Conservation (phyloP, 225 moss, liverwort and hornwort species). For the Lunularia cruciata region DNA sequence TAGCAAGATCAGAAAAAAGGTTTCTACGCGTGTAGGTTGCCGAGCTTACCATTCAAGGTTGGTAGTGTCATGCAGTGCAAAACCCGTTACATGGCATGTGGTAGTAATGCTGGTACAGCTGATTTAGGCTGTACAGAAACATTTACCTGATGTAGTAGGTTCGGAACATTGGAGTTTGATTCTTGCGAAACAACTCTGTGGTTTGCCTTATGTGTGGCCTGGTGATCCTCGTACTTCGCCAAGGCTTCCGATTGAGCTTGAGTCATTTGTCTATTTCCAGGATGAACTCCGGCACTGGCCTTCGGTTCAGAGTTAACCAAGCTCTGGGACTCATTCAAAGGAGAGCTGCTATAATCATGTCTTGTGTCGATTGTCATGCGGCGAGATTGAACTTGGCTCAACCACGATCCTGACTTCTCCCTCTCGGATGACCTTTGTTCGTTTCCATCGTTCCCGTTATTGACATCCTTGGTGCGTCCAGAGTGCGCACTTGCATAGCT, state of each 20-base stretch:
- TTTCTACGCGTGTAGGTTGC: not conserved
- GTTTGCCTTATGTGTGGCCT: conserved; percentile 39
- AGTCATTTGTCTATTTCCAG: conserved; percentile 42
- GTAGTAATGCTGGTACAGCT: not conserved
- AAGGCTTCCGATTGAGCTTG: conserved; percentile 32
- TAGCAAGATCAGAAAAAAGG: not conserved
- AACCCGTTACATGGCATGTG: not conserved
- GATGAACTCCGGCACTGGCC: conserved; percentile 38
- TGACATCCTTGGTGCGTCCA: not conserved
- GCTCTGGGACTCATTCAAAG: conserved; percentile 48
- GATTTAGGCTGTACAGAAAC: not conserved
- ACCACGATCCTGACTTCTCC: conserved; percentile 48
- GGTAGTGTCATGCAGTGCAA: not conserved
- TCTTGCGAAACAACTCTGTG: conserved; percentile 34
- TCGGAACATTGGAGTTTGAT: conserved; percentile 39
- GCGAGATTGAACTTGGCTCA: conserved; percentile 53
- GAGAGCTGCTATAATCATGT: conserved; percentile 29
- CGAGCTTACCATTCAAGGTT: not conserved
- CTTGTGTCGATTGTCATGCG: conserved; percentile 46
- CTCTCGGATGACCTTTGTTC: conserved; percentile 43
- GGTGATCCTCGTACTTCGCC: conserved; percentile 47
- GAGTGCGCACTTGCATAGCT: too few species aligned
- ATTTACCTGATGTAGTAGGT: conserved; percentile 68
- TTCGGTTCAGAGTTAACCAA: conserved; percentile 52
- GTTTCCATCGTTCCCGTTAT: conserved; percentile 44